A percentile compares a stretch with the other conserved stretches of the same genome.
Evolutionary conservation across 2,329 filamentous ascomycete genomes (phyloP).

Genomic region (Endocalyx cinctus): DNA sequence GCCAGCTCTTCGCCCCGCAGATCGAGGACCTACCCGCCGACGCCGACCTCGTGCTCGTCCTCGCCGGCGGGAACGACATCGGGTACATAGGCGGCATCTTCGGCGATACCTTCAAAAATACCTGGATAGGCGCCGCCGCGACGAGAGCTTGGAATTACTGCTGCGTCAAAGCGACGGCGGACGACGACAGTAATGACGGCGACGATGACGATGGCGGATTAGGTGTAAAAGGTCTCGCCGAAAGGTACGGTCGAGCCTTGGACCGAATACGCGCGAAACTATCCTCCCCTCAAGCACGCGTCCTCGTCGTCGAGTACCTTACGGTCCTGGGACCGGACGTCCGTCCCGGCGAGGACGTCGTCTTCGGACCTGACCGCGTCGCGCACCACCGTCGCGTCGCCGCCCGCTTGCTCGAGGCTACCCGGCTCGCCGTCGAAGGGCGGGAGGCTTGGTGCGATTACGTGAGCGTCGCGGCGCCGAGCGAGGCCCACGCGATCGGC

Average conservation of each 20-base stretch:
- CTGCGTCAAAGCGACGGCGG: neutral
- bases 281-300: constrained; percentile 36
- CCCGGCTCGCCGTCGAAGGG: constrained; percentile 15
- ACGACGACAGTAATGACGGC: no score
- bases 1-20: constrained; percentile 28
- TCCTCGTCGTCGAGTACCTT: constrained; percentile 38
- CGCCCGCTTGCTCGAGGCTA: constrained; percentile 19
- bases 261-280: constrained; percentile 23
- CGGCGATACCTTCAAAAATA: constrained; percentile 20
- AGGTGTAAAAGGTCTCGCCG: constrained; percentile 20
- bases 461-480: constrained; percentile 19
- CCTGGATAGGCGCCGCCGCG: constrained; percentile 11
- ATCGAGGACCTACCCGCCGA: constrained; percentile 27
- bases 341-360: constrained; percentile 18
- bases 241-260: constrained; percentile 20
- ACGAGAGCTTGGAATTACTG: constrained; percentile 10
- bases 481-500: constrained; percentile 23
- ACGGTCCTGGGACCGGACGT: constrained; percentile 27
- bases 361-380: constrained; percentile 20
- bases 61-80: constrained; percentile 35
- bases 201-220: no score
- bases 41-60: constrained; percentile 31
- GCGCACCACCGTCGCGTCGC: constrained; percentile 20
- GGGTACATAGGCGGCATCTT: constrained; percentile 31
- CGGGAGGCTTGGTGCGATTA: constrained; percentile 23